These are phyloP conservation scores for Physocladia obscura DNA, from an alignment of 192 early-diverging fungal genomes.

Conservation along the genomic window DNA sequence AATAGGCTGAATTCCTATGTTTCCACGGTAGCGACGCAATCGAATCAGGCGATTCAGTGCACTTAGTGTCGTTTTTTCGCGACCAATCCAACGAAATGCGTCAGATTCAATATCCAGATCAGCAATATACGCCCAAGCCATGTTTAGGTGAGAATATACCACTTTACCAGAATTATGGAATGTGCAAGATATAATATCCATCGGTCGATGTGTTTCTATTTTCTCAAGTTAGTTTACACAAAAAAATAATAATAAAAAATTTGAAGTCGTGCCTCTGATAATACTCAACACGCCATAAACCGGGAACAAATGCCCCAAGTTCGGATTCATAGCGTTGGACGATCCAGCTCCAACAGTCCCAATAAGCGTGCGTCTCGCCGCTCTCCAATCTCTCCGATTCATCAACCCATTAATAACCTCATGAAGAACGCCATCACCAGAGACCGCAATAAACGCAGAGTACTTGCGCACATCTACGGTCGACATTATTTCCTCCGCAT, in stretches of 20 bases:
- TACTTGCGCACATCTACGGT: conserved; percentile 46
- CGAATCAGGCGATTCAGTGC: conserved; percentile 56
- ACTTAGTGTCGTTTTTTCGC: conserved; percentile 36
- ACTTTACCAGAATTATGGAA: conserved; percentile 32
- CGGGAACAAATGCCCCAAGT: conserved; percentile 32
- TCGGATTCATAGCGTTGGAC: conserved; percentile 47
- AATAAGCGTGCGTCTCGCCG: conserved; percentile 56
- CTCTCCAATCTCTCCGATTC: conserved; percentile 62
- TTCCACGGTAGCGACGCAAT: conserved; percentile 59
- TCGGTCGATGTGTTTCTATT: conserved; percentile 25
- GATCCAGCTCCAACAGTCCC: conserved; percentile 58
- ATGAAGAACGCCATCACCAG: conserved; percentile 81
- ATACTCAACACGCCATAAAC: conserved; percentile 41
- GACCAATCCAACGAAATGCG: conserved; percentile 43
- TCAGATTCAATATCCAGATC: conserved; percentile 56
- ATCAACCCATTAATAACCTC: conserved; percentile 82
- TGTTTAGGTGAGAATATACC: conserved; percentile 44
- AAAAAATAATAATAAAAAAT: not conserved
- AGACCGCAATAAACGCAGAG: conserved; percentile 63
- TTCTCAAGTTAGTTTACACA: not conserved
- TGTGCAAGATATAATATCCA: conserved; percentile 46
- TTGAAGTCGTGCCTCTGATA: conserved; percentile 35
- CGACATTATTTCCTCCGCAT: conserved; percentile 10
- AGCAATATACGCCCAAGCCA: conserved; percentile 49
- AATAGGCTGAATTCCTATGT: conserved; percentile 56